Conservation (phyloP, 2,329 filamentous ascomycete species). For the Xylaria sp. region DNA sequence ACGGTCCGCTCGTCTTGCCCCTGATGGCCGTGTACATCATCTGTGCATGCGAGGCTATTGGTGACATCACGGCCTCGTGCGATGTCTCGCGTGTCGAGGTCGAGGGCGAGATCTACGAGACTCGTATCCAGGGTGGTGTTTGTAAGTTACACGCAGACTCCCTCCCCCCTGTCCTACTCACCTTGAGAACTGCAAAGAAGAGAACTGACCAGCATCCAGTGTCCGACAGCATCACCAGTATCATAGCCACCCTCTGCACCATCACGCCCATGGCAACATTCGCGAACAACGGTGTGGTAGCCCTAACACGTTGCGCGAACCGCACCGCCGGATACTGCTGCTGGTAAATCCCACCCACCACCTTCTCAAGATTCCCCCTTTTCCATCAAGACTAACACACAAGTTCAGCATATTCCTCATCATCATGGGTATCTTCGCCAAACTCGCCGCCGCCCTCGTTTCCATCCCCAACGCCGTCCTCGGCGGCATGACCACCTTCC, state of each 20-base stretch:
- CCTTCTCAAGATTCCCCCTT: conserved; percentile 8
- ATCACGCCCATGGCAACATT: conserved; percentile 77
- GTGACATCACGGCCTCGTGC: conserved; percentile 75
- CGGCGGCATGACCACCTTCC: conserved; percentile 72
- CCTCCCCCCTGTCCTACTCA: too few species aligned
- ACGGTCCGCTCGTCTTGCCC: conserved; percentile 68
- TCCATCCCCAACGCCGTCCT: conserved; percentile 65
- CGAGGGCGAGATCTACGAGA: conserved; percentile 66
- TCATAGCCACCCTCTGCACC: conserved; percentile 70
- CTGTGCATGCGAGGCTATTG: conserved; percentile 72
- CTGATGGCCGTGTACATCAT: conserved; percentile 66
- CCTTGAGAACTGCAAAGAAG: neutral
- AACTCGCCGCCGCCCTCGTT: conserved; percentile 74
- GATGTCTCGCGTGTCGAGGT: conserved; percentile 74
- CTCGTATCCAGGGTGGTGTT: conserved; percentile 71
- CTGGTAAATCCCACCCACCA: conserved; percentile 36
- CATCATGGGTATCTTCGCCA: conserved; percentile 76
- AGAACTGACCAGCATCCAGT: conserved; percentile 33
- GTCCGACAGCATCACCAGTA: conserved; percentile 70
- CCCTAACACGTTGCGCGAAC: conserved; percentile 75
- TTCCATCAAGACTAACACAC: neutral
- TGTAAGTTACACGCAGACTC: conserved; percentile 8
- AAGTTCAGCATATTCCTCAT: conserved; percentile 59
- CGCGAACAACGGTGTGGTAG: conserved; percentile 80
- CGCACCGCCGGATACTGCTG: conserved; percentile 74